phyloP scores from a whole-genome alignment of 345 rosid genomes.

The Conringia planisiliqua region DNA sequence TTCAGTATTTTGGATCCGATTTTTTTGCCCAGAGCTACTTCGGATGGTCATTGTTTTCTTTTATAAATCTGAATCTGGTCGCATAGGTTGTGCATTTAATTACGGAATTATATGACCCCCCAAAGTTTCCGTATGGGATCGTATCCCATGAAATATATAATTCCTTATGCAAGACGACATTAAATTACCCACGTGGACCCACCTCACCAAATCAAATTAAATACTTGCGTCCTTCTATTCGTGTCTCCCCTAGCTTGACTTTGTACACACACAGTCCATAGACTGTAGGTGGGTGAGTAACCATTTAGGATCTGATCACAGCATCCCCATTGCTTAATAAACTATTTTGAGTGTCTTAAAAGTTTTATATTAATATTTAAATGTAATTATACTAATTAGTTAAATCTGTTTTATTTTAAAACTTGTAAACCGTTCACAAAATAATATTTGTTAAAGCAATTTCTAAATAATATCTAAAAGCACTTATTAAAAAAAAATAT shows the following conservation, averaged over 20 bases:
- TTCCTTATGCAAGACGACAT: slow-evolving; percentile 2
- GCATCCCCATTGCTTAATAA: too few species aligned
- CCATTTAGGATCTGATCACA: not conserved
- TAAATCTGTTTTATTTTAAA: too few species aligned
- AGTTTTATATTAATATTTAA: too few species aligned
- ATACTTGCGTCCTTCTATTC: not conserved
- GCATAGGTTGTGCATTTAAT: slow-evolving; percentile 12
- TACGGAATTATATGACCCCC: not conserved
- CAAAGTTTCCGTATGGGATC: slow-evolving; percentile 8
- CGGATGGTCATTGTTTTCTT: not conserved
- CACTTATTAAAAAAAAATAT: too few species aligned
- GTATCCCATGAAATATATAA: slow-evolving; percentile 16
- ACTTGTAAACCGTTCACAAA: too few species aligned
- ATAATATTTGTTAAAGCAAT: too few species aligned
- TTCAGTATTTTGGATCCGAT: too few species aligned
- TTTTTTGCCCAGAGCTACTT: too few species aligned
- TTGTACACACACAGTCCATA: not conserved
- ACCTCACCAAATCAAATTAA: not conserved
- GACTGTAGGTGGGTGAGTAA: not conserved
- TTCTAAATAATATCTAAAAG: too few species aligned
- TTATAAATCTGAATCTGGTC: slow-evolving; percentile 17
- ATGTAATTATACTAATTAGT: too few species aligned
- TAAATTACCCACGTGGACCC: slow-evolving; percentile 15
- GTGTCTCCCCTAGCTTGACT: slow-evolving; percentile 5
- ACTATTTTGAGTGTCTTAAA: too few species aligned